phyloP scores from a whole-genome alignment of 345 rosid species.

The Sisymbrium irio region DNA sequence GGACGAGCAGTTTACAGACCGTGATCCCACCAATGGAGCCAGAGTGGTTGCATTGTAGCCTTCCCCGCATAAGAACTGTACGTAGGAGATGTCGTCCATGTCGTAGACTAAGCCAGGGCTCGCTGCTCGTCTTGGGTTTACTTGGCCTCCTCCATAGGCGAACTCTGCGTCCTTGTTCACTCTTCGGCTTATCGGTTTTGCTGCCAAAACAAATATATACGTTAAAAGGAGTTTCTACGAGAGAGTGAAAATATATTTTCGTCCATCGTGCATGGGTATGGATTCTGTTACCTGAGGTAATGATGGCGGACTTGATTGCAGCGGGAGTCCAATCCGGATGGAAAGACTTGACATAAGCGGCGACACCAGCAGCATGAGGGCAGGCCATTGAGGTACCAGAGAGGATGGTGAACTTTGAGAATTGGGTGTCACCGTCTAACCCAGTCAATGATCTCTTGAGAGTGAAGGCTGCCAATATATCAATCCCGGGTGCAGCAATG shows the following conservation, averaged over 20 bases:
- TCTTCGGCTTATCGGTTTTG: slow-evolving; percentile 62
- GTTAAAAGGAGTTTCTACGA: not conserved
- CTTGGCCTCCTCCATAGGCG: slow-evolving; percentile 80
- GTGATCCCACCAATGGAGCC: slow-evolving; percentile 46
- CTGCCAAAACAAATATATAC: slow-evolving; percentile 28
- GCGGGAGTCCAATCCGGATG: slow-evolving; percentile 81
- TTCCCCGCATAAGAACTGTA: slow-evolving; percentile 79
- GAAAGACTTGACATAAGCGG: slow-evolving; percentile 88
- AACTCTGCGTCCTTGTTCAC: slow-evolving; percentile 63
- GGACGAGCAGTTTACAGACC: slow-evolving; percentile 61
- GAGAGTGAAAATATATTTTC: not conserved
- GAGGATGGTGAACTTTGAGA: slow-evolving; percentile 64
- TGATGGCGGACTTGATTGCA: slow-evolving; percentile 84
- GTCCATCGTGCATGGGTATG: not conserved
- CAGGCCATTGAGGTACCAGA: slow-evolving; percentile 97
- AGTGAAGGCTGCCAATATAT: slow-evolving; percentile 86
- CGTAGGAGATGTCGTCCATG: slow-evolving; percentile 64
- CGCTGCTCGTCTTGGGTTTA: slow-evolving; percentile 58
- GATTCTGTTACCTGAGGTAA: slow-evolving; percentile 64
- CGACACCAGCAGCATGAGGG: slow-evolving; percentile 79
- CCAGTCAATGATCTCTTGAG: slow-evolving; percentile 75
- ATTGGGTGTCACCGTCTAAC: slow-evolving; percentile 70
- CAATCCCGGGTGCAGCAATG: slow-evolving; percentile 81
- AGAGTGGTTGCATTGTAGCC: slow-evolving; percentile 64
- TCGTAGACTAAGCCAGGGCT: slow-evolving; percentile 78